Evolutionary conservation across 169 alveolate genomes (phyloP), one percentile per base, ranked within the genome.

Genomic region (Cyclospora cayetanensis): DNA sequence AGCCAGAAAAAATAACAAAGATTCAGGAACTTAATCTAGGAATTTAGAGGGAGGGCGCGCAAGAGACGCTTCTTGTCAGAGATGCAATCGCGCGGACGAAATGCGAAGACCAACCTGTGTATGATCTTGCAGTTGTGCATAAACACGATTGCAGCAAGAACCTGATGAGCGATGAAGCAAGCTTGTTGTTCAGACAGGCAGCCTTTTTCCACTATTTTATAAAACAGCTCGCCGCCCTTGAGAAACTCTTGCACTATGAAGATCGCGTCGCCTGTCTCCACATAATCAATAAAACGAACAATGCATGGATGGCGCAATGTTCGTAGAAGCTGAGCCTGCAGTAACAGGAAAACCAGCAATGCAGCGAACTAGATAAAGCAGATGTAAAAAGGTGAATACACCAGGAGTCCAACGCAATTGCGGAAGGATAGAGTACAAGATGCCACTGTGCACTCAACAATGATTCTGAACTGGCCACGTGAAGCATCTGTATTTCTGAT

Each of bases 191-290:
- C 96, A 9, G 94, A 63, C 31, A 94, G 86, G 60, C 94, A 53
- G 2, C 95, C 95, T 43, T 76, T 37, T 55, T 94, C 94, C 53
- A 94, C 96, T 4, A 96, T 92, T 83, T 94, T 94, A 89, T 93
- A 94, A 79, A 95, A 97, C 74, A 97, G 93, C 87, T 97, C 98
- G 18, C 98, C 98, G 39, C 97, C 97, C 53, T 93, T 88, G 42
- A 93, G 91, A 39, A 93, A 94, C 53, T 97, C 98, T 95, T 94
- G 93, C 31, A 96, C 94, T 76, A 95, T 79, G 74, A 92, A 95
- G 34, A 95, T 86, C 66, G 72, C 39, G 60, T 94, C 95, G 1
- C 79, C 88, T 35, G 96, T 91, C 50, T 94, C 95, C 15, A 92
- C 83, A 50, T 74, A 91, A 66, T 93, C 95, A 2, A 80, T 63